Evolutionary conservation across 352 stramenopile genomes (phyloP).

Genomic region (Pythium apleroticum): DNA sequence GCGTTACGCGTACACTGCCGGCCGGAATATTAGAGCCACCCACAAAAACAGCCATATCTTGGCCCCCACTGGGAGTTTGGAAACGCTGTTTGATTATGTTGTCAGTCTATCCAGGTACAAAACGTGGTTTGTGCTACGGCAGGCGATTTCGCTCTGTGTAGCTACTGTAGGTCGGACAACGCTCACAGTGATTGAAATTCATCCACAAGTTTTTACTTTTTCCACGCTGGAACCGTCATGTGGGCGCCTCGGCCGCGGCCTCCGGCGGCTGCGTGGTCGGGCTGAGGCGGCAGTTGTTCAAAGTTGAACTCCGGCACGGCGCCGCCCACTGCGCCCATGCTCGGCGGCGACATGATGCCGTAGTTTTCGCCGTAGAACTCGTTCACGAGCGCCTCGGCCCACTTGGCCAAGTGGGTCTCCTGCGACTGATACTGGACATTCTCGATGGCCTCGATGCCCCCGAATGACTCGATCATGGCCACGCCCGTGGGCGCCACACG

Average conservation of each 20-base stretch:
- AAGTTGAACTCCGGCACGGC: conserved; percentile 27
- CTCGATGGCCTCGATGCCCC: conserved; percentile 80
- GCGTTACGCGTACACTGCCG: too few species aligned
- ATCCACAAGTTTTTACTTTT: conserved; percentile 40
- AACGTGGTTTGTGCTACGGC: too few species aligned
- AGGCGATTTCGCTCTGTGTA: too few species aligned
- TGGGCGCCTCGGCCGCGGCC: conserved; percentile 58
- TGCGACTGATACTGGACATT: conserved; percentile 68
- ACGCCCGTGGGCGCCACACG: conserved; percentile 55
- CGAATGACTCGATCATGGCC: conserved; percentile 52
- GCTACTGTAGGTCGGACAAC: too few species aligned
- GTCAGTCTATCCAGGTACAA: too few species aligned
- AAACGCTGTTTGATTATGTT: too few species aligned
- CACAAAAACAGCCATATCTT: too few species aligned
- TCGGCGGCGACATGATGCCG: conserved; percentile 66
- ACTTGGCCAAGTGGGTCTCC: conserved; percentile 59
- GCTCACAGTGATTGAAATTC: too few species aligned
- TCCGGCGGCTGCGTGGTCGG: conserved; percentile 24
- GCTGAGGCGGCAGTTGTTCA: conserved; percentile 20
- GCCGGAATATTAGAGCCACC: too few species aligned
- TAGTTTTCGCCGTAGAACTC: conserved; percentile 86
- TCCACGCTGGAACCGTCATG: conserved; percentile 71
- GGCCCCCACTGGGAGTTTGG: too few species aligned
- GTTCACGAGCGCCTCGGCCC: conserved; percentile 74
- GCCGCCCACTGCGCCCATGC: conserved; percentile 23